phyloP scores from a whole-genome alignment of 768 basidiomycete species.

The Leucocoprinus leucothites region DNA sequence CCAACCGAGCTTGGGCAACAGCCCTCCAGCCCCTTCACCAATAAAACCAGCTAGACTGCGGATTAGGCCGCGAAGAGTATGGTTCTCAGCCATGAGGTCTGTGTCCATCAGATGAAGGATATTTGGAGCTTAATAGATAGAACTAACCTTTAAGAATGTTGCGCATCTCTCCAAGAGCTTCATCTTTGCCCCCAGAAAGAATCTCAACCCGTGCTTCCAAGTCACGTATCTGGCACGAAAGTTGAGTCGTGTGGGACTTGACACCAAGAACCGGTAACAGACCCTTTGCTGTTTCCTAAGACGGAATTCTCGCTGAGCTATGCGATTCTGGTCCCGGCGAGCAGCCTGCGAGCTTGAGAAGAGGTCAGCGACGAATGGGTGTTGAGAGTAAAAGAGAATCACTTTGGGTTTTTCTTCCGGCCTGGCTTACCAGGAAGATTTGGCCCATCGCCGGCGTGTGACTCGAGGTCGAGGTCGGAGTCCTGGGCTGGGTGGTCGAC shows the following conservation, averaged over 20 bases:
- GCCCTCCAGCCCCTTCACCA: constrained; percentile 80
- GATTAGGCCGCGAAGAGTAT: constrained; percentile 75
- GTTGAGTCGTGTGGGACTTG: not conserved
- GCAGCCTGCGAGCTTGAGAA: constrained; percentile 77
- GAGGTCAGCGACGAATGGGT: constrained; percentile 12
- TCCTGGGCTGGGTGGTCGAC: constrained; percentile 35
- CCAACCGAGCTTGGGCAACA: constrained; percentile 79
- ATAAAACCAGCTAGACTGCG: constrained; percentile 77
- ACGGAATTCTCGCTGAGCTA: constrained; percentile 92
- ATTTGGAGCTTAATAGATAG: constrained; percentile 5
- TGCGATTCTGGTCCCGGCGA: constrained; percentile 84
- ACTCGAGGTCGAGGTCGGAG: constrained; percentile 65
- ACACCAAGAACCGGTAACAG: constrained; percentile 17
- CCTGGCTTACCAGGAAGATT: constrained; percentile 62
- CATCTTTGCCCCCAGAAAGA: constrained; percentile 88
- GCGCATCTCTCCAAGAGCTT: constrained; percentile 79
- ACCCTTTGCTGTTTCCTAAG: constrained; percentile 88
- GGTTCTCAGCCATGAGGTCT: constrained; percentile 91
- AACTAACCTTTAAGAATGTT: constrained; percentile 71
- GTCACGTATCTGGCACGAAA: constrained; percentile 72
- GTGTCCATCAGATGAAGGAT: constrained; percentile 7
- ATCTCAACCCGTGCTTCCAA: constrained; percentile 95
- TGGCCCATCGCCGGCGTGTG: constrained; percentile 37
- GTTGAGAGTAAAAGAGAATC: constrained; percentile 17
- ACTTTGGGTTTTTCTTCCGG: constrained; percentile 91